These are phyloP conservation scores for Mycena venus DNA, from an alignment of 768 basidiomycete species.

Conservation along the genomic window DNA sequence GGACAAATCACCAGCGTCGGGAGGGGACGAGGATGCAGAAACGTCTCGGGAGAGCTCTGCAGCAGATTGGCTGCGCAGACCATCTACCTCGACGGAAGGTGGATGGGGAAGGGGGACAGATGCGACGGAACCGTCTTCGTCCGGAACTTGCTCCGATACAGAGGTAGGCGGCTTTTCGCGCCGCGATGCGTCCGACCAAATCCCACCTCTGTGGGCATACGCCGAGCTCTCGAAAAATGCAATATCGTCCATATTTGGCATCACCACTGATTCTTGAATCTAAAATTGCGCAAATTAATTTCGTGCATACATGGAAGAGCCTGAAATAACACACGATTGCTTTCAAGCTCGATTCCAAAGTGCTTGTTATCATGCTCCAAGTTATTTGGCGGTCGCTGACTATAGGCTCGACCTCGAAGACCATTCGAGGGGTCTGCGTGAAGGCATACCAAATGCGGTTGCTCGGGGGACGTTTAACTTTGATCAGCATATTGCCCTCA, in stretches of 20 bases:
- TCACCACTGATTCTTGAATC: conserved; percentile 94
- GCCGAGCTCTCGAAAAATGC: conserved; percentile 88
- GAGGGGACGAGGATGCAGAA: conserved; percentile 35
- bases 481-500: conserved; percentile 91
- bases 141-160: conserved; percentile 32
- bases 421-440: conserved; percentile 89
- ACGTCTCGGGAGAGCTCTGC: conserved; percentile 38
- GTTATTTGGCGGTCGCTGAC: conserved; percentile 96
- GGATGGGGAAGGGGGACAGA: conserved; percentile 53
- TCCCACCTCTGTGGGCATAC: conserved; percentile 84
- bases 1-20: conserved; percentile 37
- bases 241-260: conserved; percentile 99
- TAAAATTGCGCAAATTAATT: conserved; percentile 45
- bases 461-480: conserved; percentile 94
- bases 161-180: conserved; percentile 45
- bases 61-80: conserved; percentile 44
- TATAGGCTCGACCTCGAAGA: conserved; percentile 91
- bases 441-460: conserved; percentile 98
- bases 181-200: conserved; percentile 85
- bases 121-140: conserved; percentile 48
- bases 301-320: background rate
- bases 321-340: conserved; percentile 75
- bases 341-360: conserved; percentile 89
- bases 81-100: conserved; percentile 29
- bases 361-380: conserved; percentile 91